Base-by-base conservation (phyloP, 371 early-diverging fungal species). In the Smittium mucronatum region DNA sequence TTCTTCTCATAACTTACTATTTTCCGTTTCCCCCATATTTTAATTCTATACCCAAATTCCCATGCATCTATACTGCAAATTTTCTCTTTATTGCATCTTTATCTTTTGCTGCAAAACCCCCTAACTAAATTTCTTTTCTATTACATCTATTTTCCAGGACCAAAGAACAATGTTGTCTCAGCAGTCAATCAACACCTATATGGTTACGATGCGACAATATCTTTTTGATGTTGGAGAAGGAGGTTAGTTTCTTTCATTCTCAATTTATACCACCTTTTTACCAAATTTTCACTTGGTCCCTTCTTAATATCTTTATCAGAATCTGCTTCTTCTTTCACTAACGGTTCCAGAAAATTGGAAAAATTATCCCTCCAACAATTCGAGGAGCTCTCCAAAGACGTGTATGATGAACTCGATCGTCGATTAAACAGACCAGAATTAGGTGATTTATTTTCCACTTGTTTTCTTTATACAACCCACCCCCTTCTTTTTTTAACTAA, bases 361-460 rank as follows among this genome's bases (percentile, higher is more conserved):
- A 81, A 87, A 36, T 80, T 95, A 59, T 83, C 88, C 63, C 83
- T 84, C 63, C 84, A 87, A 72, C 96, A 96, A 74, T 95, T 95
- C 79, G 87, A 89, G 69, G 97, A 97, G 76, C 81, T 97, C 36
- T 88, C 94, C 8, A 95, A 92, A 15, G 95, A 97, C 80, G 96
- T 97, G 0, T 93, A 89, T 74, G 97, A 97, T 76, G 97, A 97
- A 75, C 81, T 97, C 73, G 85, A 86, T 34, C 73, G 95, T 70
- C 76, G 97, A 36, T 81, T 80, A 63, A 64, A 78, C 36, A 85
- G 88, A 67, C 82, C 80, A 47, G 75, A 75, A 60, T 84, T 86
- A 71, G 82, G 90, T 90, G 83, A 70, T 70, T 31, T 33, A 60
- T 29, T n/a, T 32, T 32, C 70, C 36, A 34, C 70, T n/a, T n/a